phyloP scores from a whole-genome alignment of 2,329 filamentous ascomycete species.

The Exserohilum turcica region DNA sequence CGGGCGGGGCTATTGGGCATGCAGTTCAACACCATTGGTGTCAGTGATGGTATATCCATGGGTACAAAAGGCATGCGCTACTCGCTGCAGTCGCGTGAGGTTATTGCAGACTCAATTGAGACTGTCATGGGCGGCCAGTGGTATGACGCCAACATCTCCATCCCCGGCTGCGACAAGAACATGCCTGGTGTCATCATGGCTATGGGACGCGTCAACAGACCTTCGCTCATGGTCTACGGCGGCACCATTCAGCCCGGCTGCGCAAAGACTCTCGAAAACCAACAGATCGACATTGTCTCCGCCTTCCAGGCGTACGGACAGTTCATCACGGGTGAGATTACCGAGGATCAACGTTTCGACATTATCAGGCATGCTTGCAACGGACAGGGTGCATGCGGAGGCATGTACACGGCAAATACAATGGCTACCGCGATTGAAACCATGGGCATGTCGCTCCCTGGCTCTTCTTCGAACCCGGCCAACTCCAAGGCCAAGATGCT shows the following conservation, averaged over 20 bases:
- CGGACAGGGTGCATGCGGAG: conserved; percentile 80
- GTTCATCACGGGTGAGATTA: conserved; percentile 89
- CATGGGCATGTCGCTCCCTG: conserved; percentile 58
- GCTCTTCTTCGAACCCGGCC: conserved; percentile 58
- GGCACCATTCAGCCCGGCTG: conserved; percentile 93
- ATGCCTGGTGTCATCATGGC: conserved; percentile 75
- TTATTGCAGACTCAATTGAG: conserved; percentile 98
- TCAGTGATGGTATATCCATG: conserved; percentile 98
- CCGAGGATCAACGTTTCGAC: conserved; percentile 88
- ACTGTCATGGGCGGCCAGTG: conserved; percentile 99
- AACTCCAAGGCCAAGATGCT: conserved; percentile 57
- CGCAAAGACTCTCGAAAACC: conserved; percentile 69
- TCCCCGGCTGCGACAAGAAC: conserved; percentile 99
- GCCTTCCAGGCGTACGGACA: conserved; percentile 98
- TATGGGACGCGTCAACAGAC: conserved; percentile 93
- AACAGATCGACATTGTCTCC: conserved; percentile 88
- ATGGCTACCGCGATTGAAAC: conserved; percentile 58
- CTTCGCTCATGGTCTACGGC: conserved; percentile 96
- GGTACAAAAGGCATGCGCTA: conserved; percentile 97
- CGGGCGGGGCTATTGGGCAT: conserved; percentile 84
- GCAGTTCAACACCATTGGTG: conserved; percentile 99
- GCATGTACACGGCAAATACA: conserved; percentile 68
- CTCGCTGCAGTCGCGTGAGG: conserved; percentile 89
- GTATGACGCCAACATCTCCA: conserved; percentile 97
- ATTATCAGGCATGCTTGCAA: conserved; percentile 93